Percentiles rank a stretch among this genome's conserved stretches.
Evolutionary conservation across 495 filamentous ascomycete genomes (phyloP).

Genomic region (Talaromyces thailandensis): DNA sequence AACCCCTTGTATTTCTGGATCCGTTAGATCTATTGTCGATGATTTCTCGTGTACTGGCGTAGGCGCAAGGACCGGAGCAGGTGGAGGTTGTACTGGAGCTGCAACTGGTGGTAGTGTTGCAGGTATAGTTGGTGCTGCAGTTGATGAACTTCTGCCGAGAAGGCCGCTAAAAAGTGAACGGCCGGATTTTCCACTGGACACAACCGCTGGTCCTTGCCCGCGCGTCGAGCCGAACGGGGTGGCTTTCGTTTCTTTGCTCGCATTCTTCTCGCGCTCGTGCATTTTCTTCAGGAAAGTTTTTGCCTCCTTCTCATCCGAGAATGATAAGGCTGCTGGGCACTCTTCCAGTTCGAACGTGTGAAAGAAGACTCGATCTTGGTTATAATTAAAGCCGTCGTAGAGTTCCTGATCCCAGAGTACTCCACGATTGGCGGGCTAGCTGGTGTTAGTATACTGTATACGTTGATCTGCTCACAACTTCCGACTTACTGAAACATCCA

Average conservation of each 20-base stretch:
- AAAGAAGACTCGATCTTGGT: conserved; percentile 94
- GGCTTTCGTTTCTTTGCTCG: conserved; percentile 70
- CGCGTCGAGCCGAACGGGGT: conserved; percentile 63
- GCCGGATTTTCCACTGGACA: conserved; percentile 39
- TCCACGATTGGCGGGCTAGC: conserved; percentile 66
- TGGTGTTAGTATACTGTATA: neutral
- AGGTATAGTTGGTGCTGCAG: conserved; percentile 41
- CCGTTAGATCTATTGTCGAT: conserved; percentile 67
- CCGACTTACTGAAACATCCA: conserved; percentile 80
- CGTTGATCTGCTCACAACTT: conserved; percentile 16
- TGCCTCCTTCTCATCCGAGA: conserved; percentile 93
- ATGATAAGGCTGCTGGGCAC: conserved; percentile 81
- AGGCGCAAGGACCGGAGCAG: conserved; percentile 12
- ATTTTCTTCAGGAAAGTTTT: conserved; percentile 92
- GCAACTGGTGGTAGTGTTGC: conserved; percentile 38
- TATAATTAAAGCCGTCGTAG: conserved; percentile 88
- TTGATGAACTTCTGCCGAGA: conserved; percentile 62
- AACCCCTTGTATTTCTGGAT: conserved; percentile 77
- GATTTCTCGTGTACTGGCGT: conserved; percentile 36
- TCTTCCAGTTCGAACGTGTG: conserved; percentile 93
- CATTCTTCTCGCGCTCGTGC: conserved; percentile 87
- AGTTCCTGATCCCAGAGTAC: conserved; percentile 99
- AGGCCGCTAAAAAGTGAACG: conserved; percentile 57
- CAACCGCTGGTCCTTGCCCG: conserved; percentile 34
- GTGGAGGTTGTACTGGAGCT: conserved; percentile 17